These are phyloP conservation scores for Eucalyptus brandiana DNA, from an alignment of 345 rosid genomes.

Conservation along the genomic window DNA sequence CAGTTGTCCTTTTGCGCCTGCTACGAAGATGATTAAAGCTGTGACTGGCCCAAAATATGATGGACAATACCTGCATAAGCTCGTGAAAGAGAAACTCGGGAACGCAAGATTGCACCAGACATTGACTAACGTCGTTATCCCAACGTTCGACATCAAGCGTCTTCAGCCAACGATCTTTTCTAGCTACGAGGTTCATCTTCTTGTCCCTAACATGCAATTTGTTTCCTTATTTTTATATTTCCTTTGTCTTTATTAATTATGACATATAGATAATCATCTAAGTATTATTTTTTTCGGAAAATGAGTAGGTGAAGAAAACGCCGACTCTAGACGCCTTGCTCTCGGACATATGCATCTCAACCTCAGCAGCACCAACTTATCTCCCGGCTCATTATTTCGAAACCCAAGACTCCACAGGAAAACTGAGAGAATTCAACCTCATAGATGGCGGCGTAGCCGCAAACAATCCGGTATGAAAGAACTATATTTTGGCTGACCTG, in stretches of 20 bases:
- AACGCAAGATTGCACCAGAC: constrained; percentile 11
- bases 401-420: background rate
- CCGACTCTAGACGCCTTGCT: background rate
- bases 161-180: constrained; percentile 43
- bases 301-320: background rate
- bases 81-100: constrained; percentile 23
- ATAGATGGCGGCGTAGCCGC: constrained; percentile 22
- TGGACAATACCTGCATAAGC: constrained; percentile 19
- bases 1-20: background rate
- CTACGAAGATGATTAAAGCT: constrained; percentile 6
- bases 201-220: background rate
- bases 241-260: background rate
- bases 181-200: constrained; percentile 14
- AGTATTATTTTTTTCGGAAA: background rate
- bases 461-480: constrained; percentile 8
- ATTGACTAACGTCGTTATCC: constrained; percentile 32
- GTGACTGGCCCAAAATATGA: constrained; percentile 41
- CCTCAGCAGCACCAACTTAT: constrained; percentile 18
- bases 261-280: background rate
- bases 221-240: background rate
- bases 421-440: constrained; percentile 3
- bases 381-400: constrained; percentile 12
- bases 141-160: constrained; percentile 40
- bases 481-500: background rate
- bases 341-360: constrained; percentile 9